Conservation (phyloP, 495 filamentous ascomycete species). For the Copromyces sp. region DNA sequence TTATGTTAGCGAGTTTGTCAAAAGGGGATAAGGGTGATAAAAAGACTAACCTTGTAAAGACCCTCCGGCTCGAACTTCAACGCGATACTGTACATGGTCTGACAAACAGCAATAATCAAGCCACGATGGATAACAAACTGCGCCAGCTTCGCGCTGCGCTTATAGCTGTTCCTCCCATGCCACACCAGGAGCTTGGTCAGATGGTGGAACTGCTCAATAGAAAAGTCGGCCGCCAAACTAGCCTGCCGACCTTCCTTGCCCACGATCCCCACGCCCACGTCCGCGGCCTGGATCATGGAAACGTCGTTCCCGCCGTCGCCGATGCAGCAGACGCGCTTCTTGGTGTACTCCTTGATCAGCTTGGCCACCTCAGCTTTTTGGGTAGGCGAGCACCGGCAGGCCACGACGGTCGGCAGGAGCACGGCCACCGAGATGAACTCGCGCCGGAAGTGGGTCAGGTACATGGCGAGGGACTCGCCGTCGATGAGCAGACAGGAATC, state of each 20-base stretch:
- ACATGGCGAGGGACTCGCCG: conserved; percentile 75
- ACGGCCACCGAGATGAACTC: conserved; percentile 88
- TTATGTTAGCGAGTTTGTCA: conserved; percentile 10
- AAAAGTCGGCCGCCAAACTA: conserved; percentile 90
- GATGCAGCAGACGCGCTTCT: conserved; percentile 91
- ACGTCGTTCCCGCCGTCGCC: conserved; percentile 98
- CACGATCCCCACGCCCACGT: conserved; percentile 95
- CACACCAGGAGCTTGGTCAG: conserved; percentile 96
- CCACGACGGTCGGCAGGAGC: conserved; percentile 79
- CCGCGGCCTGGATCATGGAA: conserved; percentile 97
- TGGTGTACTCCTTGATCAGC: conserved; percentile 84
- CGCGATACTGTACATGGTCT: conserved; percentile 95
- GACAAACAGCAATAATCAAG: conserved; percentile 86
- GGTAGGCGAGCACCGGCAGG: conserved; percentile 93
- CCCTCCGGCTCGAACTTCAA: conserved; percentile 85
- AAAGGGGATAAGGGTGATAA: neutral
- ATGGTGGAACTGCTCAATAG: conserved; percentile 87
- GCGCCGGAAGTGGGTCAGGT: conserved; percentile 67
- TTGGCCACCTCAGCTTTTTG: conserved; percentile 92
- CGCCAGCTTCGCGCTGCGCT: conserved; percentile 86
- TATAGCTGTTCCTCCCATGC: conserved; percentile 97
- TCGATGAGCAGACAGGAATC: conserved; percentile 87
- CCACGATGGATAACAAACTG: conserved; percentile 99
- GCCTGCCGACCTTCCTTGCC: conserved; percentile 97
- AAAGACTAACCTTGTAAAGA: conserved; percentile 56